phyloP scores from a whole-genome alignment of 768 basidiomycete species.

The Lactarius evosmus region DNA sequence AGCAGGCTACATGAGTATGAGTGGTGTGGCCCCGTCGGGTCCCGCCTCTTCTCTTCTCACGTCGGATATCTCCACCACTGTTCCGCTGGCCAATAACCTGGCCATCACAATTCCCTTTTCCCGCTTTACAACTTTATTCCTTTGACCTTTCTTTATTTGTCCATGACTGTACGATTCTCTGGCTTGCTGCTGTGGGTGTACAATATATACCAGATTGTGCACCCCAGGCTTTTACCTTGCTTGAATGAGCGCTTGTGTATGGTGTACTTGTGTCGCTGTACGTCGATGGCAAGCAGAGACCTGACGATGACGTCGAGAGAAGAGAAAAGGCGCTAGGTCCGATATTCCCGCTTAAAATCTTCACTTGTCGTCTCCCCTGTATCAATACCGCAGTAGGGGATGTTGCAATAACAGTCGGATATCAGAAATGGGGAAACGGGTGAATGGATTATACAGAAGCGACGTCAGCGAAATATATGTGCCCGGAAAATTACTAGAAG shows the following conservation, averaged over 20 bases:
- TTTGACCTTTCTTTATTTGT: slow-evolving; percentile 16
- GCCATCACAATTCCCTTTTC: background rate
- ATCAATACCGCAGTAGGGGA: background rate
- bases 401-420: slow-evolving; percentile 12
- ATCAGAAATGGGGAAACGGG: slow-evolving; percentile 6
- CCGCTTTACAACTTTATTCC: slow-evolving; percentile 12
- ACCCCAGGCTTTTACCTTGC: background rate
- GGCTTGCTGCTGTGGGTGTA: slow-evolving; percentile 20
- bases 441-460: slow-evolving; percentile 10
- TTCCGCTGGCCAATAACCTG: background rate
- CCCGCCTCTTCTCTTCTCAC: slow-evolving; percentile 1
- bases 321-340: background rate
- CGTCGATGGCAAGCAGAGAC: background rate
- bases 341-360: background rate
- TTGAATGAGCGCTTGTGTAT: slow-evolving; percentile 1
- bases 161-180: slow-evolving; percentile 21
- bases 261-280: background rate
- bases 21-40: background rate
- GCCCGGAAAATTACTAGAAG: slow-evolving; percentile 12
- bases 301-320: background rate
- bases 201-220: slow-evolving; percentile 17
- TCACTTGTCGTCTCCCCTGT: background rate
- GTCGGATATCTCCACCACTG: slow-evolving; percentile 13
- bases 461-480: slow-evolving; percentile 16
- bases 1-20: slow-evolving; percentile 41